Evolutionary conservation across 352 stramenopile species (phyloP).

Genomic region (Pythium rishiriense): DNA sequence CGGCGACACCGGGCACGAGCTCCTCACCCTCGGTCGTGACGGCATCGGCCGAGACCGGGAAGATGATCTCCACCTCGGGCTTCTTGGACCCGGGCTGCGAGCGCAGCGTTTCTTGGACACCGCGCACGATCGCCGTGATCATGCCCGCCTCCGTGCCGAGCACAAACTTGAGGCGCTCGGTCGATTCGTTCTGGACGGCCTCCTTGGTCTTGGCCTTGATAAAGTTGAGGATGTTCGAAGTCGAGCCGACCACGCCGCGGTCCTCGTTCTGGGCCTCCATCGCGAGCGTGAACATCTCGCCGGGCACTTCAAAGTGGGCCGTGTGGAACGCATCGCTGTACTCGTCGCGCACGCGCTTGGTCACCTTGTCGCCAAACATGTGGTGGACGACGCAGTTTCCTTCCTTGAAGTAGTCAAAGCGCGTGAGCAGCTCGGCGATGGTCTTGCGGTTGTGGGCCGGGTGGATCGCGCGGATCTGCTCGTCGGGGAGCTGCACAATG

Average conservation of each 20-base stretch:
- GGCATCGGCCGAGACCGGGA: slow-evolving; percentile 94
- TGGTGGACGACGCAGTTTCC: slow-evolving; percentile 98
- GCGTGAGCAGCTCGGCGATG: slow-evolving; percentile 78
- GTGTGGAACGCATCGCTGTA: slow-evolving; percentile 94
- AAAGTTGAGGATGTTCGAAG: slow-evolving; percentile 97
- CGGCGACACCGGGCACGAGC: slow-evolving; percentile 90
- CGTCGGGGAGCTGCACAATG: slow-evolving; percentile 73
- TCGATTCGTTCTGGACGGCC: slow-evolving; percentile 58
- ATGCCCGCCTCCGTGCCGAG: slow-evolving; percentile 97
- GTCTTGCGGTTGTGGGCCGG: slow-evolving; percentile 81
- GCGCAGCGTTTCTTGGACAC: slow-evolving; percentile 85
- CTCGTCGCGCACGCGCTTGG: slow-evolving; percentile 88
- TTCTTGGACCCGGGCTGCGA: slow-evolving; percentile 46
- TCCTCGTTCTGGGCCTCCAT: slow-evolving; percentile 92
- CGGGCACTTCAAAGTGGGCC: slow-evolving; percentile 97
- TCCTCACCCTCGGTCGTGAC: slow-evolving; percentile 76
- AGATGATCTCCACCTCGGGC: slow-evolving; percentile 95
- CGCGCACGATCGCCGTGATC: slow-evolving; percentile 97
- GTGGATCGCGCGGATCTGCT: slow-evolving; percentile 85
- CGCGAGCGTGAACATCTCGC: slow-evolving; percentile 98
- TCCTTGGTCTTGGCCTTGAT: slow-evolving; percentile 95
- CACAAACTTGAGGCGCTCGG: slow-evolving; percentile 92
- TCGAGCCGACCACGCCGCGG: slow-evolving; percentile 94
- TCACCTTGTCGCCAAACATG: slow-evolving; percentile 97
- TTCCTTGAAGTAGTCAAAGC: slow-evolving; percentile 94